Evolutionary conservation across 192 early-diverging fungal genomes (phyloP).

Genomic region (Spinellus fusiger): DNA sequence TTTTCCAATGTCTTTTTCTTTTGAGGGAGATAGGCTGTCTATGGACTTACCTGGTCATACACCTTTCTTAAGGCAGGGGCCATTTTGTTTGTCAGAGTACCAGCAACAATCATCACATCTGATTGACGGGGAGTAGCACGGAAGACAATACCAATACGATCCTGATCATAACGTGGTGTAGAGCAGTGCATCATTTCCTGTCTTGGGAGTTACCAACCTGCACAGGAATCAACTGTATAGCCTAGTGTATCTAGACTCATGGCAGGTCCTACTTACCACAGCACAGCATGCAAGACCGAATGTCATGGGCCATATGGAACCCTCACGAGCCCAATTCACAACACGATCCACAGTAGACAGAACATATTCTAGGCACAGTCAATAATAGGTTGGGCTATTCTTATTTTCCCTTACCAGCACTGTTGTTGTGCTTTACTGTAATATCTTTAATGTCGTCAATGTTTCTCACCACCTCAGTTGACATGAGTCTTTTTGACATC

Average conservation of each 20-base stretch:
- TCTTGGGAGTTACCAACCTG: too few relatives aligned
- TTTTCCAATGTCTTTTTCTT: background rate
- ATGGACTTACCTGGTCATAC: slow-evolving; percentile 48
- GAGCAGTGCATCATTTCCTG: slow-evolving; percentile 99
- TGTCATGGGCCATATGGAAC: slow-evolving; percentile 85
- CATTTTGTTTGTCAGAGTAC: slow-evolving; percentile 99
- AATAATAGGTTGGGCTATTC: background rate
- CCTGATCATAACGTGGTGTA: slow-evolving; percentile 93
- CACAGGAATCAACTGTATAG: background rate
- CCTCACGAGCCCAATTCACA: slow-evolving; percentile 89
- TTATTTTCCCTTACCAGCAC: slow-evolving; percentile 23
- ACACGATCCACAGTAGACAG: slow-evolving; percentile 88
- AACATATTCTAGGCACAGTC: slow-evolving; percentile 58
- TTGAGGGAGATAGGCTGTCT: background rate
- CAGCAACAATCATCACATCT: slow-evolving; percentile 99
- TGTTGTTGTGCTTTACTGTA: slow-evolving; percentile 30
- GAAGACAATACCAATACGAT: slow-evolving; percentile 96
- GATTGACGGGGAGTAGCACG: slow-evolving; percentile 95
- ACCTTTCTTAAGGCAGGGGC: slow-evolving; percentile 74
- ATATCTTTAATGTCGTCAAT: slow-evolving; percentile 32
- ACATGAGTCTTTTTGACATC: slow-evolving; percentile 22
- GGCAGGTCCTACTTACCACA: slow-evolving; percentile 39
- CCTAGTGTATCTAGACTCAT: too few relatives aligned
- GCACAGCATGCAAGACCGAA: slow-evolving; percentile 95
- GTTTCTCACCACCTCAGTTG: slow-evolving; percentile 22